Percentiles rank a stretch among this genome's conserved stretches.
Conservation (phyloP, 1,284 basidiomycete genomes). For the Hemileia vastatrix region DNA sequence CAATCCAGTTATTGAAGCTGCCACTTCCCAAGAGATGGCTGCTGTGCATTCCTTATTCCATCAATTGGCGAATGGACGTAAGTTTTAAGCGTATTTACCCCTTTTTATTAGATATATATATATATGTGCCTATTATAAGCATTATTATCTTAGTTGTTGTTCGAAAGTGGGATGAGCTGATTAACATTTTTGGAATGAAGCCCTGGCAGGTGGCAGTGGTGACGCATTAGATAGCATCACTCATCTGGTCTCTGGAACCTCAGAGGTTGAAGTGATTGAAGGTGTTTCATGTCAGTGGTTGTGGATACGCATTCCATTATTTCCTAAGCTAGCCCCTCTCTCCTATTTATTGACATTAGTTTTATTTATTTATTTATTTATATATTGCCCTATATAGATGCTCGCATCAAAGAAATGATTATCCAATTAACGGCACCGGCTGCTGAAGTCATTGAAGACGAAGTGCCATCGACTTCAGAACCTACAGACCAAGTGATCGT, state of each 20-base stretch:
- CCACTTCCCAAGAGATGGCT: conserved; percentile 36
- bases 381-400: conserved; percentile 24
- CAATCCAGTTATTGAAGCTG: conserved; percentile 29
- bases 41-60: conserved; percentile 34
- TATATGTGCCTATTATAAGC: too few species aligned
- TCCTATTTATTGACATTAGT: background rate
- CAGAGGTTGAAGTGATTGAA: conserved; percentile 27
- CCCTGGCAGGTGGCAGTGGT: conserved; percentile 33
- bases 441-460: conserved; percentile 20
- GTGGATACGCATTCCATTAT: background rate
- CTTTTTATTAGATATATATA: too few species aligned
- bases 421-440: conserved; percentile 35
- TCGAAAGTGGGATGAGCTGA: too few species aligned
- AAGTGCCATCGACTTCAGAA: background rate
- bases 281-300: conserved; percentile 32
- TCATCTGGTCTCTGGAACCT: conserved; percentile 26
- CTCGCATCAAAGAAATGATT: conserved; percentile 35
- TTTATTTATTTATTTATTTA: background rate
- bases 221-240: conserved; percentile 34
- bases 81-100: too few species aligned
- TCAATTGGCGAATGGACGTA: conserved; percentile 32
- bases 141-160: too few species aligned
- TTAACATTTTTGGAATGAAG: too few species aligned
- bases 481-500: background rate
- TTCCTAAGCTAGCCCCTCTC: too few species aligned